A percentile compares a stretch with the other conserved stretches of the same genome.
phyloP scores from a whole-genome alignment of 495 filamentous ascomycete species.

The Acidiella bohemica region DNA sequence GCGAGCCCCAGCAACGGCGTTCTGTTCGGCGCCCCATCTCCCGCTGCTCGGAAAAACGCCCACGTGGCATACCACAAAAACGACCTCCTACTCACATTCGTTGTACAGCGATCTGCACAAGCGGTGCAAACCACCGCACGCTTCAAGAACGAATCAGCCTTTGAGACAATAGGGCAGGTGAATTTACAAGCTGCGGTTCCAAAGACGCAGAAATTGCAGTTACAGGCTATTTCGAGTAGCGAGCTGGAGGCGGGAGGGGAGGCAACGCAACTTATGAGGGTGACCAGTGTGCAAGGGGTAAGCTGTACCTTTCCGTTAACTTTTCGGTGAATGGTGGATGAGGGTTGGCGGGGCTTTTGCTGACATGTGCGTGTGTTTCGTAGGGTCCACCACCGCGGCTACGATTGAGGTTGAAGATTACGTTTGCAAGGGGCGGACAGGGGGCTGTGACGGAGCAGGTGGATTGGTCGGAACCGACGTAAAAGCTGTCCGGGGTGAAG shows the following conservation, averaged over 20 bases:
- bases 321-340: too few relatives aligned
- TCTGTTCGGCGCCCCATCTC: constrained; percentile 29
- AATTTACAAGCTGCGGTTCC: constrained; percentile 88
- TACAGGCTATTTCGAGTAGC: constrained; percentile 69
- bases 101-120: constrained; percentile 64
- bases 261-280: constrained; percentile 76
- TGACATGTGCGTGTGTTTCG: constrained; percentile 2
- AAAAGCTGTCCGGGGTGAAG: too few relatives aligned
- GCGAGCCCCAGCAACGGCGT: background rate
- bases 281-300: constrained; percentile 73
- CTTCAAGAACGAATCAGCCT: constrained; percentile 63
- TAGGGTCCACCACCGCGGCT: constrained; percentile 55
- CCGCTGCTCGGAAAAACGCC: constrained; percentile 30
- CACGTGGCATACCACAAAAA: constrained; percentile 77
- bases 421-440: constrained; percentile 55
- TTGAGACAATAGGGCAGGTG: constrained; percentile 51
- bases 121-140: constrained; percentile 65
- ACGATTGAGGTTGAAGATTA: constrained; percentile 72
- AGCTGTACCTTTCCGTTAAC: constrained; percentile 30
- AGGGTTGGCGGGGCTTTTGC: constrained; percentile 1
- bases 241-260: constrained; percentile 67
- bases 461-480: constrained; percentile 79
- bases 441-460: constrained; percentile 75
- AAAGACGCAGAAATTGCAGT: constrained; percentile 81
- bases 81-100: constrained; percentile 62